Base-by-base conservation (phyloP, 305 asterid species). In the Ilex paraguariensis region DNA sequence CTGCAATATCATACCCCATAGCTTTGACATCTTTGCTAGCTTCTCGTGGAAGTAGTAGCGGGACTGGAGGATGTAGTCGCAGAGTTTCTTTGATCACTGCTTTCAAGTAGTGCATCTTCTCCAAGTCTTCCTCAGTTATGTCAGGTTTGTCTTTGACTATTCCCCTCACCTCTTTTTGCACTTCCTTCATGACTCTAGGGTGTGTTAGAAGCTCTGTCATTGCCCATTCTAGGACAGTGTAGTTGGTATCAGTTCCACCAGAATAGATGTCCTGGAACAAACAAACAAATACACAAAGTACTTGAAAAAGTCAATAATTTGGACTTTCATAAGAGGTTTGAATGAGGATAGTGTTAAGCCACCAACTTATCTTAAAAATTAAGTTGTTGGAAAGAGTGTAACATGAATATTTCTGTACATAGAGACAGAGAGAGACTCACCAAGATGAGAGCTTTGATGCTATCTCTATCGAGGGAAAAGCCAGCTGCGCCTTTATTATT, bases 201-300 rank as follows among this genome's bases (percentile, higher is more conserved):
- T 80, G 66, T 39, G 76, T 61, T 31, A 81, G 8, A 16, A 86
- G 72, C 63, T 82, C 87, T n/a, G 84, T 33, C 87, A 82, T 78
- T 2, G 74, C 70, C 92, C 92, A 85, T 66, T 76, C 86, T 13
- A 75, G 60, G 7, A 74, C 61, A 1, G 81, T 64, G 1, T 73
- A 62, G 4, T 79, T 65, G 0, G 93, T 82, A 33, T 85, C 87
- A 2, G 87, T 82, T 56, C 93, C 87, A 2, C 66, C 85, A 0
- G 68, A 51, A 33, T 78, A 60, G 8, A 82, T 57, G 48, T 82
- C 87, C 87, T 82, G 51, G 10, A 8, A 17, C 13, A 11, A 44
- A 14, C 11, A 44, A 14, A 59, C 1, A 21, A 21, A 21, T 21
- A 8, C 9, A 36, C 42, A 8, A 8, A 36, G 9, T 4, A 36